Percentiles rank a stretch among this genome's conserved stretches.
These are phyloP conservation scores for Neurospora sp. DNA, from an alignment of 495 filamentous ascomycete genomes.

Conservation along the genomic window DNA sequence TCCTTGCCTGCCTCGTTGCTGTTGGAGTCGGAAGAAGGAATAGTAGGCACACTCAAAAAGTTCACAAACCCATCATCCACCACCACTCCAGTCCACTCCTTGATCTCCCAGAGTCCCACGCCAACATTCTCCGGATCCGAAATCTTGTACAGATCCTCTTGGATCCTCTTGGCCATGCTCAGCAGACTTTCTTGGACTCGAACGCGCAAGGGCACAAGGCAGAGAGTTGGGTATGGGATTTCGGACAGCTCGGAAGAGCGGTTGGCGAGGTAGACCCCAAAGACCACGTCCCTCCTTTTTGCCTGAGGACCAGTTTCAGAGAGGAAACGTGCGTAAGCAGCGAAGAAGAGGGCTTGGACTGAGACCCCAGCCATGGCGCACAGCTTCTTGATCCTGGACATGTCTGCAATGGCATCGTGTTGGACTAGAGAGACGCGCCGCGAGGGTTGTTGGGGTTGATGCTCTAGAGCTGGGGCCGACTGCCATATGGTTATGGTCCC, in stretches of 20 bases:
- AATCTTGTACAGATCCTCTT: conserved; percentile 31
- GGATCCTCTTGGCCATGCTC: conserved; percentile 23
- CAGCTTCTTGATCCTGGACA: conserved; percentile 3
- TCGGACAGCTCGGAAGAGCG: conserved; percentile 9
- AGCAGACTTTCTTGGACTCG: conserved; percentile 2
- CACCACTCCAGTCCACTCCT: conserved; percentile 35
- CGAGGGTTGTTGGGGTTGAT: background rate
- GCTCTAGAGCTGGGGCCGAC: background rate
- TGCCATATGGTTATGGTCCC: background rate
- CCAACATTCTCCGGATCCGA: conserved; percentile 20
- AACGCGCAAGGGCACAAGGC: conserved; percentile 32
- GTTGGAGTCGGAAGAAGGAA: background rate
- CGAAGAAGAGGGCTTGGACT: conserved; percentile 34
- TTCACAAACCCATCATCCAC: conserved; percentile 46
- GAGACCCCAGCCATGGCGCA: conserved; percentile 22
- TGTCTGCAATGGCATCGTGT: conserved; percentile 8
- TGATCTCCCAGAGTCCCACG: conserved; percentile 39
- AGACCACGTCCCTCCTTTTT: conserved; percentile 16
- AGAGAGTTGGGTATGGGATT: conserved; percentile 27
- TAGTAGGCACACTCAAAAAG: conserved; percentile 35
- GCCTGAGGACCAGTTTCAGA: background rate
- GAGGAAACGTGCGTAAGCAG: conserved; percentile 24
- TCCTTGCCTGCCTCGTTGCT: background rate
- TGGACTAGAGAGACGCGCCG: conserved; percentile 8
- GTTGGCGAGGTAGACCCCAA: conserved; percentile 40